These are phyloP conservation scores for Vicia sativa DNA, from an alignment of 306 rosid genomes.

Conservation along the genomic window DNA sequence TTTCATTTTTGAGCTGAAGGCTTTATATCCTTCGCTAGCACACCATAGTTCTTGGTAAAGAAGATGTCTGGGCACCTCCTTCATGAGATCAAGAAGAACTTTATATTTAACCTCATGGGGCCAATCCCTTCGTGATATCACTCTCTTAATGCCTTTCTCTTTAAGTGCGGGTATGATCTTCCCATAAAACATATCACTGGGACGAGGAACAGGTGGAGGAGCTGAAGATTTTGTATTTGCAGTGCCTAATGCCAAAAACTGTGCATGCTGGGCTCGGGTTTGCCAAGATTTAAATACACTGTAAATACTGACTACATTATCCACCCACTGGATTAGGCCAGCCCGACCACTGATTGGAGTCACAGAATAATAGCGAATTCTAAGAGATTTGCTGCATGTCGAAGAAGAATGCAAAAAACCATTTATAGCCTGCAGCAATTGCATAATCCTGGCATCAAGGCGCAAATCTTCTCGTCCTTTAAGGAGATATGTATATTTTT, in stretches of 20 bases:
- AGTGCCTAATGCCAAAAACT: conserved; percentile 58
- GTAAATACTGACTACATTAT: conserved; percentile 83
- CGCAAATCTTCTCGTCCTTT: conserved; percentile 98
- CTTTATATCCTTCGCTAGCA: conserved; percentile 97
- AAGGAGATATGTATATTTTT: conserved; percentile 85
- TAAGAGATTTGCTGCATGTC: conserved; percentile 69
- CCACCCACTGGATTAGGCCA: conserved; percentile 96
- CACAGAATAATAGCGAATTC: conserved; percentile 91
- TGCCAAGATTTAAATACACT: conserved; percentile 97
- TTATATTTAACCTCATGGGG: conserved; percentile 95
- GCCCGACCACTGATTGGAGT: conserved; percentile 98
- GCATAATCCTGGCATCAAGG: conserved; percentile 98
- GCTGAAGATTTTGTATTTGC: conserved; percentile 68
- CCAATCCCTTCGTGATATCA: conserved; percentile 98
- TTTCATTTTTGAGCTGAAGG: conserved; percentile 82
- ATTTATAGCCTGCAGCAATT: conserved; percentile 85
- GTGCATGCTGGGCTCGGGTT: conserved; percentile 77
- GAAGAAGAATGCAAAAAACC: conserved; percentile 82
- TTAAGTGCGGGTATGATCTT: conserved; percentile 97
- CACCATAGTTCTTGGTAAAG: conserved; percentile 96
- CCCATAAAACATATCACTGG: conserved; percentile 99
- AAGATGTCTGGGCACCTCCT: conserved; percentile 89
- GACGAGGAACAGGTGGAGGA: conserved; percentile 93
- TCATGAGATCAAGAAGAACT: conserved; percentile 92
- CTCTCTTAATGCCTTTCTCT: conserved; percentile 98